Percentiles rank a stretch among this genome's conserved stretches.
These are phyloP conservation scores for Podaxis rugospora DNA, from an alignment of 768 basidiomycete genomes.

Conservation along the genomic window DNA sequence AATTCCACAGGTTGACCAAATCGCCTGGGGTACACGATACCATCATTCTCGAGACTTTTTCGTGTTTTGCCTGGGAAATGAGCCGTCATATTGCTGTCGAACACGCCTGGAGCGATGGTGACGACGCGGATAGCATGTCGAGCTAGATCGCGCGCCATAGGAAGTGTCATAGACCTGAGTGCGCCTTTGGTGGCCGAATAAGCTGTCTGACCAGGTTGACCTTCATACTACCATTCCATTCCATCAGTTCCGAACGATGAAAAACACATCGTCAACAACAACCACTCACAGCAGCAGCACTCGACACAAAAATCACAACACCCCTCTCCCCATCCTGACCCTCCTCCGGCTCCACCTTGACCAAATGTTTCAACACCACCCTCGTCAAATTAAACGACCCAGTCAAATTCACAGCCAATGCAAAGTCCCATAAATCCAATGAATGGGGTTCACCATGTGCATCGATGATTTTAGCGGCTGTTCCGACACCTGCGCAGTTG, in stretches of 20 bases:
- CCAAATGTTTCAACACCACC: slow-evolving; percentile 45
- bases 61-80: slow-evolving; percentile 31
- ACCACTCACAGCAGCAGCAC: slow-evolving; percentile 44
- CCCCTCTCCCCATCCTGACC: slow-evolving; percentile 50
- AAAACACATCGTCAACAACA: background rate
- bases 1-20: slow-evolving; percentile 48
- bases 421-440: slow-evolving; percentile 47
- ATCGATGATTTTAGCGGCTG: slow-evolving; percentile 41
- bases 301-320: slow-evolving; percentile 53
- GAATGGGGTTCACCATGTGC: slow-evolving; percentile 41
- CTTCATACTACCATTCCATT: slow-evolving; percentile 43
- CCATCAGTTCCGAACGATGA: background rate
- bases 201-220: slow-evolving; percentile 52
- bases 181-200: slow-evolving; percentile 58
- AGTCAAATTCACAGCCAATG: slow-evolving; percentile 50
- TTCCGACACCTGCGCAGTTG: slow-evolving; percentile 55
- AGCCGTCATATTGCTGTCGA: slow-evolving; percentile 41
- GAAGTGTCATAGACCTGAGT: slow-evolving; percentile 51
- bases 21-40: slow-evolving; percentile 39
- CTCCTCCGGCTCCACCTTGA: slow-evolving; percentile 40
- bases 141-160: slow-evolving; percentile 56
- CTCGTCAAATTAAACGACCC: slow-evolving; percentile 59
- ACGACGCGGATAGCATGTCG: slow-evolving; percentile 50
- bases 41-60: slow-evolving; percentile 33
- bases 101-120: slow-evolving; percentile 52